Base-by-base conservation (phyloP, 768 basidiomycete genomes). In the Collybia sordida region DNA sequence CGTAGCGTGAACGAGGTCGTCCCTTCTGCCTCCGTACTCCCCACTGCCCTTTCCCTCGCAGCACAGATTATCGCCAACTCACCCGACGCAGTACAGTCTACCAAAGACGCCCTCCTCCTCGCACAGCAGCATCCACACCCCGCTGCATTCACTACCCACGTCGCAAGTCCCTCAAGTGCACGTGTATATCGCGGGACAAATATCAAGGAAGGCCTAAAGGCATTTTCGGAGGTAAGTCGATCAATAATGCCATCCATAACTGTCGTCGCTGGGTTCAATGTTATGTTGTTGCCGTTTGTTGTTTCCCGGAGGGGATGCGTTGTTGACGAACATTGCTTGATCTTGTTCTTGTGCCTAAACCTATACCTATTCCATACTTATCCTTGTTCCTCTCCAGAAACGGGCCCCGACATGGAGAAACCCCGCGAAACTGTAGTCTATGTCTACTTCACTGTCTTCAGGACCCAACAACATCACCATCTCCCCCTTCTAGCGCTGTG, bases 1-100 rank as follows among this genome's bases (percentile, higher is more conserved):
- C 50, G 49, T 51, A 88, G 89, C 62, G 83, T 93, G 41, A 93
- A 92, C 66, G 60, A 69, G 45, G 75, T 93, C 8, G 88, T 89
- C 1, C 78, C 83, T 8, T 63, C 72, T 31, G 57, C 70, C 0
- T 59, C 81, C 37, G 79, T 91, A 2, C 58, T 93, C 9, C 55
- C 78, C 5, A 73, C 81, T 6, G 90, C 91, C 2, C 64, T 93
- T 23, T 67, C 71, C 3, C 64, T 82, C 49, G 90, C 92, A 2
- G 67, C 73, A 45, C 69, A 78, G 47, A 83, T 93, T 53, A 66
- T 67, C 14, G 59, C 62, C 19, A 88, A 88, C 57, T 90, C 88
- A 1, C 92, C 91, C 0, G 92, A 93, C 63, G 75, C 90, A 0
- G 84, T 93, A 1, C 86, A 88, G 56, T 75, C 80, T 40, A 86